Evolutionary conservation across 2,329 filamentous ascomycete species (phyloP).

Genomic region (Xylaria sp.): DNA sequence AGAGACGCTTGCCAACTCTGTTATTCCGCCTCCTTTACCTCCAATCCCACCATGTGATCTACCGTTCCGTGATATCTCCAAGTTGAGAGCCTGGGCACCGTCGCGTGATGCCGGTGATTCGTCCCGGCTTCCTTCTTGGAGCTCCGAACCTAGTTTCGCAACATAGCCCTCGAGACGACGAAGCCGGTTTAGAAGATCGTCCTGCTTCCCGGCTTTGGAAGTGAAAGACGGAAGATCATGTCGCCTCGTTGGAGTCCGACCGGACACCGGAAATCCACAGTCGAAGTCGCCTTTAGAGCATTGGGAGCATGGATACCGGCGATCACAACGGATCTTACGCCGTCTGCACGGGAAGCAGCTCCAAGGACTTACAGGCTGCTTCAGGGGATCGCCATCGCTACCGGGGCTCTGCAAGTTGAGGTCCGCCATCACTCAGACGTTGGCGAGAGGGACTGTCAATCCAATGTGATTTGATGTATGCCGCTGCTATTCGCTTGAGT

Average conservation of each 20-base stretch:
- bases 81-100: neutral
- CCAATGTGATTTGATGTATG: neutral
- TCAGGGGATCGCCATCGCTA: neutral
- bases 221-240: constrained; percentile 24
- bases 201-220: constrained; percentile 16
- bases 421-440: constrained; percentile 7
- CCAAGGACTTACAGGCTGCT: constrained; percentile 24
- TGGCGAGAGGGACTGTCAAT: neutral
- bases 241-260: constrained; percentile 28
- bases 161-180: constrained; percentile 27
- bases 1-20: constrained; percentile 16
- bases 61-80: neutral
- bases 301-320: constrained; percentile 16
- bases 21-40: neutral
- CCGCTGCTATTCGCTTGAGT: neutral
- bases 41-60: neutral
- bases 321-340: constrained; percentile 24
- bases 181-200: constrained; percentile 23
- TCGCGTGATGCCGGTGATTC: neutral
- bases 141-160: constrained; percentile 7
- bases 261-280: constrained; percentile 25
- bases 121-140: neutral
- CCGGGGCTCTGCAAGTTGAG: neutral
- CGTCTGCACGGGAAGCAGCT: constrained; percentile 26
- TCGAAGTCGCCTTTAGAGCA: constrained; percentile 22